Evolutionary conservation across 768 basidiomycete species (phyloP).

Genomic region (Russula compacta): DNA sequence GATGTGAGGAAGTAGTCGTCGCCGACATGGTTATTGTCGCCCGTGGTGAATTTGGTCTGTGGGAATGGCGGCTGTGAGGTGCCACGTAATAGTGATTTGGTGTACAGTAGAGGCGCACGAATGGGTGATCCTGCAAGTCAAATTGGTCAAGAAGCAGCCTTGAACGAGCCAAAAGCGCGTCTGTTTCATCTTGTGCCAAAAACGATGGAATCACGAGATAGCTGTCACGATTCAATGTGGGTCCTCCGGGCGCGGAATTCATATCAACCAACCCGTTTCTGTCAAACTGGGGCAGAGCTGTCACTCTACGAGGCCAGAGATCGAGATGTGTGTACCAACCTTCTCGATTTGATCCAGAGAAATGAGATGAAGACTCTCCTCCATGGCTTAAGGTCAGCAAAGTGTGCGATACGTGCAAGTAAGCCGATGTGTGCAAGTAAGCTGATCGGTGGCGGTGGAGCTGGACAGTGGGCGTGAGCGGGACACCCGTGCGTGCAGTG

Average conservation of each 20-base stretch:
- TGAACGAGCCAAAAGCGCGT: conserved; percentile 57
- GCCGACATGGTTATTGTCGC: conserved; percentile 68
- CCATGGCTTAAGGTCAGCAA: too few relatives aligned
- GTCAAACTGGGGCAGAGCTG: conserved; percentile 37
- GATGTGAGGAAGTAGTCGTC: conserved; percentile 91
- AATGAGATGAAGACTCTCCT: not conserved
- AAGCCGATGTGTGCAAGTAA: too few relatives aligned
- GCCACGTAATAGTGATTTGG: not conserved
- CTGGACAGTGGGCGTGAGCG: too few relatives aligned
- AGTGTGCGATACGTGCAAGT: too few relatives aligned
- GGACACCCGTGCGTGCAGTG: too few relatives aligned
- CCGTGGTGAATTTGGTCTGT: conserved; percentile 87
- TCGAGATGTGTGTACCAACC: not conserved
- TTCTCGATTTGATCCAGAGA: conserved; percentile 6
- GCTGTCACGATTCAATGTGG: conserved; percentile 30
- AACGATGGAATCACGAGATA: conserved; percentile 77
- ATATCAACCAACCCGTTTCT: conserved; percentile 41
- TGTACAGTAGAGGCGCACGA: conserved; percentile 36
- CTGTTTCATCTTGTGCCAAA: conserved; percentile 47
- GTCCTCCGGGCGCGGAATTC: not conserved
- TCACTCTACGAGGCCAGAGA: not conserved
- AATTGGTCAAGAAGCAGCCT: conserved; percentile 75
- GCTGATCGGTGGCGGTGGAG: too few relatives aligned
- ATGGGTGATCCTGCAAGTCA: conserved; percentile 66
- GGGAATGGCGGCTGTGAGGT: not conserved